Evolutionary conservation across 1,139 yeast species (phyloP).

Genomic region (Kluyveromyces sp.): DNA sequence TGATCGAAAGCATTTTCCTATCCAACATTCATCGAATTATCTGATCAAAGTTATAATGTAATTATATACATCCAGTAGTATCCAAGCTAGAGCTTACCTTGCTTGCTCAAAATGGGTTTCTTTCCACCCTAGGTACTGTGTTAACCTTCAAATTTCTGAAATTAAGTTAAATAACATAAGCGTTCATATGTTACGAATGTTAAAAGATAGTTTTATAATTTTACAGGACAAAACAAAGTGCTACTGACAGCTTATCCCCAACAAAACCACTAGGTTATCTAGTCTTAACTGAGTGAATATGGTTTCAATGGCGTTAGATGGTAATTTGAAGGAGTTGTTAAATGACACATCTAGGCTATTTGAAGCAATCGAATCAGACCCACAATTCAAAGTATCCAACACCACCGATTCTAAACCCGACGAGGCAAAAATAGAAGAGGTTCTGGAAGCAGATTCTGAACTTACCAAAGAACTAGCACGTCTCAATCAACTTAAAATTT

Average conservation of each 20-base stretch:
- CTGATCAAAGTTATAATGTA: constrained; percentile 12
- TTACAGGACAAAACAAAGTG: no score
- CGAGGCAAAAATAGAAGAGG: constrained; percentile 5
- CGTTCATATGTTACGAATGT: no score
- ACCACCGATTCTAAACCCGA: background rate
- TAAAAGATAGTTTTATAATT: no score
- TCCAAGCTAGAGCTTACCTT: no score
- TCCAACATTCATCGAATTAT: constrained; percentile 31
- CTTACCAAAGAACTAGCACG: constrained; percentile 19
- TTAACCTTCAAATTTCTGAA: no score
- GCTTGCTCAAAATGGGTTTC: no score
- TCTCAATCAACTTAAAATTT: constrained; percentile 13
- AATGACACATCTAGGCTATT: constrained; percentile 4
- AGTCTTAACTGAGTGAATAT: no score
- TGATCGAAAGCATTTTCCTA: constrained; percentile 30
- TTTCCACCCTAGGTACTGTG: no score
- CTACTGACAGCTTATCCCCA: no score
- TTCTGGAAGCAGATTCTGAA: constrained; percentile 15
- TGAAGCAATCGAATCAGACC: constrained; percentile 16
- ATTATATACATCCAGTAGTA: background rate
- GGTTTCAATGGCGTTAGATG: background rate
- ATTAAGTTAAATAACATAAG: no score
- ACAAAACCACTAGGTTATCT: no score
- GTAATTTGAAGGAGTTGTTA: background rate
- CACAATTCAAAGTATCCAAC: constrained; percentile 10